Evolutionary conservation across 2,329 filamentous ascomycete species (phyloP), one percentile per base, ranked within the genome.

Genomic region (Tolypocladium ophioglossoides): DNA sequence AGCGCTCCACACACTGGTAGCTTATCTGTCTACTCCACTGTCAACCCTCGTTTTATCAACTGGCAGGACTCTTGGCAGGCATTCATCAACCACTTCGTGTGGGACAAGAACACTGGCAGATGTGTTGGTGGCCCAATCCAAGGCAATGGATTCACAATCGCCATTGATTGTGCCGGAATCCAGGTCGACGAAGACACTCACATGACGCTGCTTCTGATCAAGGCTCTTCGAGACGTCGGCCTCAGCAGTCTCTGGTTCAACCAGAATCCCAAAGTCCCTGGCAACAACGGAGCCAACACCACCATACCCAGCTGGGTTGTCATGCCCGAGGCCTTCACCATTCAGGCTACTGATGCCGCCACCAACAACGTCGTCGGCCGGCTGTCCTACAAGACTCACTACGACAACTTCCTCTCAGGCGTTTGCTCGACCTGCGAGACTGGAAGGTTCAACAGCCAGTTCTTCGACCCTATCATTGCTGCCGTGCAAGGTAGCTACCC

Each of bases 61-160:
- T 72, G 70, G 69, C 66, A 67, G 50, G 67, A 62, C 48, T 69
- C 66, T 12, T 72, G 68, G 70, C 63, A 69, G 52, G 59, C 66
- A 0, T 72, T 72, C 54, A 71, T 72, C 56, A 67, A 69, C 55
- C 69, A 68, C 38, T 72, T 72, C 52, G 59, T 69, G n/a, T 72
- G 70, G 70, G 70, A 72, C 54, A 68, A 67, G 53, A 59, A 58
- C 14, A 67, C 67, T 11, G 70, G 70, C 16, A 62, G 63, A 7
- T 72, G 70, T 38, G 62, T 70, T 27, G 61, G 63, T 3, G 59
- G 60, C 6, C 65, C 68, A 3, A 63, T 67, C 44, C 67, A 63
- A 37, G 69, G 68, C 1, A 59, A 66, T n/a, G 69, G 68, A 1
- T 72, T 64, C 55, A 70, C 64, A 6, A 70, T 72, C 54, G 68